Evolutionary conservation across 148 eudicot species (phyloP).

Genomic region (Camellia japonica): DNA sequence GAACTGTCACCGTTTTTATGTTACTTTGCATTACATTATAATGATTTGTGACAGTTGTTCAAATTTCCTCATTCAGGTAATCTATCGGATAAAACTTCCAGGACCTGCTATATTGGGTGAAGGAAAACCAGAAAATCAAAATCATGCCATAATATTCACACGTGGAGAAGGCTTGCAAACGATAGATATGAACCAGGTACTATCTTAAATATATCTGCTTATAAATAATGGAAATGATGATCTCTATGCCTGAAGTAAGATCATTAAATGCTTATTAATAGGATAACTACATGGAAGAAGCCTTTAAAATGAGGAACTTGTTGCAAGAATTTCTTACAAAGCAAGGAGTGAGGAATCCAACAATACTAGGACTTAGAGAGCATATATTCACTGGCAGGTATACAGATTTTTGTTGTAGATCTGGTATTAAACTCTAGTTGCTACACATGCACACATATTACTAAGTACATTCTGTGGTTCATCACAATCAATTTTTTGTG

Average conservation of each 20-base stretch:
- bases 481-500: neutral
- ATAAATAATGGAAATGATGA: neutral
- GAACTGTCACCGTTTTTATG: neutral
- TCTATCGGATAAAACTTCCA: slow-evolving; percentile 68
- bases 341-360: slow-evolving; percentile 60
- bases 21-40: neutral
- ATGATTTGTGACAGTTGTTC: slow-evolving; percentile 1
- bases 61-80: slow-evolving; percentile 35
- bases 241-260: neutral
- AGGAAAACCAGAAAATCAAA: slow-evolving; percentile 75
- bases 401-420: neutral
- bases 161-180: slow-evolving; percentile 79
- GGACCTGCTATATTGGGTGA: slow-evolving; percentile 67
- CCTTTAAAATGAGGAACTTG: slow-evolving; percentile 71
- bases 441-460: neutral
- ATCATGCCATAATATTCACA: slow-evolving; percentile 70
- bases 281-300: slow-evolving; percentile 85
- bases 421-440: slow-evolving; percentile 3
- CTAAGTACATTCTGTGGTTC: neutral
- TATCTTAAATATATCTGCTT: neutral
- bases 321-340: slow-evolving; percentile 56
- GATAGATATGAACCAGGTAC: slow-evolving; percentile 84
- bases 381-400: slow-evolving; percentile 78
- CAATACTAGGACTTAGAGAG: slow-evolving; percentile 71
- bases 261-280: slow-evolving; percentile 13